Conservation (phyloP, 179 eudicot species). For the Beta macrorhiza region DNA sequence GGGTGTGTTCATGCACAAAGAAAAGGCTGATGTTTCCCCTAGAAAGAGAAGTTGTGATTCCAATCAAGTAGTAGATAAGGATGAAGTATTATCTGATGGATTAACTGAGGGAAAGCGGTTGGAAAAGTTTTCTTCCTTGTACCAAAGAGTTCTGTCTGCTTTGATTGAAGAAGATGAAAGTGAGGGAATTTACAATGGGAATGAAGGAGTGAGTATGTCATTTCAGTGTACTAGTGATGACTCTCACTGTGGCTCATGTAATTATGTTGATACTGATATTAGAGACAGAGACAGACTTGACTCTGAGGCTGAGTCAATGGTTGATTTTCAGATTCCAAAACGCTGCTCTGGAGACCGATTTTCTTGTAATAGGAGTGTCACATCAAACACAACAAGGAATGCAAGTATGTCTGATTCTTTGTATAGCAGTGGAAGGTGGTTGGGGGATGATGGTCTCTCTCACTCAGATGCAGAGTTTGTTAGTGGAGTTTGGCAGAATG, state of each 20-base stretch:
- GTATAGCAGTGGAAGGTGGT: constrained; percentile 56
- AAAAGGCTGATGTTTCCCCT: constrained; percentile 16
- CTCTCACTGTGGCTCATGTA: constrained; percentile 53
- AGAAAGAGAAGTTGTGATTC: constrained; percentile 24
- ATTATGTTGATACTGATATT: constrained; percentile 43
- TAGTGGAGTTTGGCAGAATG: constrained; percentile 50
- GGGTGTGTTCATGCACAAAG: constrained; percentile 36
- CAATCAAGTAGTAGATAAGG: constrained; percentile 28
- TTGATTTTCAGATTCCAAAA: constrained; percentile 41
- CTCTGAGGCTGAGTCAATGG: constrained; percentile 52
- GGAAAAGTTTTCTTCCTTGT: constrained; percentile 53
- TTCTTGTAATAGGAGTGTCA: constrained; percentile 64
- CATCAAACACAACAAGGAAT: constrained; percentile 47
- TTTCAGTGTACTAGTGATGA: constrained; percentile 54
- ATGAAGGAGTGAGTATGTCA: constrained; percentile 45
- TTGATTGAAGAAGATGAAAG: constrained; percentile 78
- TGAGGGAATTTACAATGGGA: constrained; percentile 61
- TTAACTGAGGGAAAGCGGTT: constrained; percentile 39
- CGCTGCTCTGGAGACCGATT: constrained; percentile 45
- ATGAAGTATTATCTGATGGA: constrained; percentile 33
- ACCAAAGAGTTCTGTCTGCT: constrained; percentile 88
- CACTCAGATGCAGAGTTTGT: constrained; percentile 69
- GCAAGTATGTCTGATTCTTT: constrained; percentile 51
- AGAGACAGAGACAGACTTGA: constrained; percentile 50
- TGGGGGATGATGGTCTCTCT: constrained; percentile 52